Conservation (phyloP, 2,329 filamentous ascomycete genomes). For the Cordyceps fumosorosea region DNA sequence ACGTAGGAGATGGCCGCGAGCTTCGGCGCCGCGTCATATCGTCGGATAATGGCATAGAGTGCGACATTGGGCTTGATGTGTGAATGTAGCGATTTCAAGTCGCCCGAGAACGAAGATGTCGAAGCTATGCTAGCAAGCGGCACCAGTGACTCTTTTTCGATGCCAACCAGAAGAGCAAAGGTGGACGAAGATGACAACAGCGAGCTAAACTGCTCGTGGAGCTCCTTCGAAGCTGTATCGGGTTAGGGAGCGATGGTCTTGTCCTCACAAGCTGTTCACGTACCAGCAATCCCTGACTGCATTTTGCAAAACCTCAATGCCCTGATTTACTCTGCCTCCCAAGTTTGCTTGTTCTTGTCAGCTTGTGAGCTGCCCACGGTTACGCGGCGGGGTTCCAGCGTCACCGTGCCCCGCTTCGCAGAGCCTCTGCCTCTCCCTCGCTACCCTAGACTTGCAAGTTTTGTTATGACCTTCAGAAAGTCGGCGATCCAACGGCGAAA, state of each 20-base stretch:
- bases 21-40: slow-evolving; percentile 48
- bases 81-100: slow-evolving; percentile 55
- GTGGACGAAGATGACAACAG: slow-evolving; percentile 55
- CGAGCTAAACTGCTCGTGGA: slow-evolving; percentile 64
- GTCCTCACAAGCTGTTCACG: slow-evolving; percentile 1
- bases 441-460: neutral
- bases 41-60: slow-evolving; percentile 69
- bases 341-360: neutral
- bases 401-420: slow-evolving; percentile 8
- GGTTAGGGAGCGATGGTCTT: neutral
- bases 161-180: slow-evolving; percentile 67
- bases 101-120: slow-evolving; percentile 52
- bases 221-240: slow-evolving; percentile 64
- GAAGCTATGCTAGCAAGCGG: slow-evolving; percentile 51
- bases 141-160: slow-evolving; percentile 60
- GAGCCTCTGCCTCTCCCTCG: neutral
- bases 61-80: slow-evolving; percentile 61
- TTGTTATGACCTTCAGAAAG: neutral
- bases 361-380: neutral
- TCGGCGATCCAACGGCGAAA: neutral
- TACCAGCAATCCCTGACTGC: slow-evolving; percentile 76
- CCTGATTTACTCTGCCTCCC: neutral
- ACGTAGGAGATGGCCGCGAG: slow-evolving; percentile 72
- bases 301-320: slow-evolving; percentile 34
- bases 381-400: slow-evolving; percentile 1